A percentile compares a stretch with the other conserved stretches of the same genome.
Evolutionary conservation across 345 rosid species (phyloP).

Genomic region (Acer campestre): DNA sequence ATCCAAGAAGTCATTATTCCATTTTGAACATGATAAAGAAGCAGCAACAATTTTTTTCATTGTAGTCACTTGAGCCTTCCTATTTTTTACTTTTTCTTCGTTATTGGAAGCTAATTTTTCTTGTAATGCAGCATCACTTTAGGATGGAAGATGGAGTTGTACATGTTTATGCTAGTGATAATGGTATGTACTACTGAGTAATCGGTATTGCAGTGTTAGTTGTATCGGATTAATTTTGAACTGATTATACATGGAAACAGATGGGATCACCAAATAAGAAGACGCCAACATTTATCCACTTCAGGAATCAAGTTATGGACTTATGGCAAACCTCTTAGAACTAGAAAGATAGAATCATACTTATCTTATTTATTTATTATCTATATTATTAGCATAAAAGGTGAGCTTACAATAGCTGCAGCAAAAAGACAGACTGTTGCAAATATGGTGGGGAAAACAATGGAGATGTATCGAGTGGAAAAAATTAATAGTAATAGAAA

Average conservation of each 20-base stretch:
- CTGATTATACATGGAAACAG: background rate
- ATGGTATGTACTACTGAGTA: constrained; percentile 27
- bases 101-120: constrained; percentile 4
- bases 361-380: background rate
- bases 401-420: background rate
- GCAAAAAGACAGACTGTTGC: background rate
- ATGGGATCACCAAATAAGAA: background rate
- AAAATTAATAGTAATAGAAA: no score
- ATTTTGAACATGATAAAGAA: constrained; percentile 4
- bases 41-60: background rate
- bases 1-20: background rate
- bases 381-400: background rate
- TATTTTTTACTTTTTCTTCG: background rate
- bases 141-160: constrained; percentile 56
- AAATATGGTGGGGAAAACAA: background rate
- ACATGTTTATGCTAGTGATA: constrained; percentile 48
- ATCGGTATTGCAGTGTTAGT: background rate
- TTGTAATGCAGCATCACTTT: constrained; percentile 47
- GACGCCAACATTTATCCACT: background rate
- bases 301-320: background rate
- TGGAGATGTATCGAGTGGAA: background rate
- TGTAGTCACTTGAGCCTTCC: background rate
- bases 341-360: background rate
- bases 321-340: background rate
- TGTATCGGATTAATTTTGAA: background rate